Percentiles rank a stretch among this genome's conserved stretches.
phyloP scores from a whole-genome alignment of 805 yeast species.

The Monosporozyma siamensis region DNA sequence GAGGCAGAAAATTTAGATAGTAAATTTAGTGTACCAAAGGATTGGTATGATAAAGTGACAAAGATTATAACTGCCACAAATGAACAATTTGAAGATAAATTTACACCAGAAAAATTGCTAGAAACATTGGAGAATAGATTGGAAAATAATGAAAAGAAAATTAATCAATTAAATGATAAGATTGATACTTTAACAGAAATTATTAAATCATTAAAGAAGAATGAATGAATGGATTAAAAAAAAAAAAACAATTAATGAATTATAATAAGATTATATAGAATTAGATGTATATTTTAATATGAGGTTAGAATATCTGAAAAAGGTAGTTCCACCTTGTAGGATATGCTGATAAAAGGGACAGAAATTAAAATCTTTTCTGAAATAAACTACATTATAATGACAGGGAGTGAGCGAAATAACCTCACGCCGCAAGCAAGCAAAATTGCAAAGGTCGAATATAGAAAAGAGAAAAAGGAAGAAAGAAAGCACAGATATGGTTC shows the following conservation, averaged over 20 bases:
- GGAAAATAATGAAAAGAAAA: background rate
- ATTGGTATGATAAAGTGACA: constrained; percentile 45
- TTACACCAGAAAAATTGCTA: background rate
- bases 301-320: too few relatives aligned
- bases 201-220: background rate
- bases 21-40: constrained; percentile 44
- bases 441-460: too few relatives aligned
- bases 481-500: too few relatives aligned
- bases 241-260: background rate
- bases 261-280: too few relatives aligned
- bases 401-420: too few relatives aligned
- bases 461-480: too few relatives aligned
- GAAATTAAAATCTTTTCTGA: too few relatives aligned
- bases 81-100: background rate
- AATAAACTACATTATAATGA: too few relatives aligned
- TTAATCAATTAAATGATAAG: constrained; percentile 3
- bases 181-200: constrained; percentile 3
- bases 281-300: too few relatives aligned
- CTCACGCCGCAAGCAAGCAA: too few relatives aligned
- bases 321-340: too few relatives aligned
- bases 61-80: constrained; percentile 3
- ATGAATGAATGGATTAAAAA: background rate
- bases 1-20: constrained; percentile 64
- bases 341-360: too few relatives aligned
- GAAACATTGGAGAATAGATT: constrained; percentile 1